A percentile compares a stretch with the other conserved stretches of the same genome.
These are phyloP conservation scores for Phallus indusiatus DNA, from an alignment of 768 basidiomycete genomes.

Conservation along the genomic window DNA sequence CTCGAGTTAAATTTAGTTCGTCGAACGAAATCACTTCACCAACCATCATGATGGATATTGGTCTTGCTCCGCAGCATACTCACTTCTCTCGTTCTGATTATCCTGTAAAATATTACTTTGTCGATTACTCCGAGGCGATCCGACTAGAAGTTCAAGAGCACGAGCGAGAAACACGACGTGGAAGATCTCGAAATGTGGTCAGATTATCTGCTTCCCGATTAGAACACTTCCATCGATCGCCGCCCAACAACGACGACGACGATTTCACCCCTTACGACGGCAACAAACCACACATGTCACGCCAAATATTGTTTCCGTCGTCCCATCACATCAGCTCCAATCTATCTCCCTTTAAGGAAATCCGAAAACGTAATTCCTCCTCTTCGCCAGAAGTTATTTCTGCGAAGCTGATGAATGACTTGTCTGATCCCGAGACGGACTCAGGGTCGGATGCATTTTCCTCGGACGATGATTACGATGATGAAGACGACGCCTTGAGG, in stretches of 20 bases:
- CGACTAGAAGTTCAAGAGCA: not conserved
- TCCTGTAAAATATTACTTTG: conserved; percentile 7
- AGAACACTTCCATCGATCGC: not conserved
- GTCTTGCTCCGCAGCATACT: conserved; percentile 3
- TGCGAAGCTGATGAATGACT: not conserved
- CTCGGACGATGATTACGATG: not conserved
- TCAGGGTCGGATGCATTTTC: not conserved
- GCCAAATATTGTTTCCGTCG: not conserved
- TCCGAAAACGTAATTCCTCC: not conserved
- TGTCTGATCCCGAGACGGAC: conserved; percentile 4
- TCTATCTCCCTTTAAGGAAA: not conserved
- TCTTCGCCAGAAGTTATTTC: not conserved
- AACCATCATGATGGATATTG: conserved; percentile 7
- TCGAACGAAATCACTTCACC: not conserved
- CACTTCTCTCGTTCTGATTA: conserved; percentile 2
- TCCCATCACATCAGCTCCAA: not conserved
- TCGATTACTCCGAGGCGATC: conserved; percentile 6
- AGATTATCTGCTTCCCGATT: not conserved
- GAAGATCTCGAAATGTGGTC: not conserved
- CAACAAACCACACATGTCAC: not conserved
- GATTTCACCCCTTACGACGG: not conserved
- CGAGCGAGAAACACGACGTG: not conserved
- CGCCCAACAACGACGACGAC: not conserved
- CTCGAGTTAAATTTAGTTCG: not conserved
- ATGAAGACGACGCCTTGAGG: not conserved